phyloP scores from a whole-genome alignment of 2,329 filamentous ascomycete genomes.

The Grosmannia serpens region DNA sequence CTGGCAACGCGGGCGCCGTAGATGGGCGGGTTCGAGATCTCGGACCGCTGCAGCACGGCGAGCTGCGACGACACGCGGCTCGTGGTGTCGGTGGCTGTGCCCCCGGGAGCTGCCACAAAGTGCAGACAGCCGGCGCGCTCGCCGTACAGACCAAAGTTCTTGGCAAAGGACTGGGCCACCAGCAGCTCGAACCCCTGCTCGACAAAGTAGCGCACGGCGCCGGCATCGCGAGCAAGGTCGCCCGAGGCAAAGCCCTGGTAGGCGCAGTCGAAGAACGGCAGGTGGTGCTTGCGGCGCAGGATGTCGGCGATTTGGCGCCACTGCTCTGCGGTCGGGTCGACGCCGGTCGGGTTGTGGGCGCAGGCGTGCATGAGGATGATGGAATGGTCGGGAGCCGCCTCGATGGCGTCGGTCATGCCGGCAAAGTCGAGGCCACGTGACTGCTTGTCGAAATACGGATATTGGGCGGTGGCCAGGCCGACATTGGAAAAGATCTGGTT shows the following conservation, averaged over 20 bases:
- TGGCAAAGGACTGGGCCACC: conserved; percentile 89
- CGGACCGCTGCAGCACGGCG: conserved; percentile 86
- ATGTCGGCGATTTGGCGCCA: conserved; percentile 82
- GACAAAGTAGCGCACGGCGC: conserved; percentile 89
- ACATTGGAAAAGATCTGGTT: conserved; percentile 97
- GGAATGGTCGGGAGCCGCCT: conserved; percentile 62
- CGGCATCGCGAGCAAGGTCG: conserved; percentile 71
- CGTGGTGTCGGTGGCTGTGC: conserved; percentile 50
- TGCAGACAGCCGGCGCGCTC: conserved; percentile 96
- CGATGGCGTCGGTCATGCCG: conserved; percentile 67
- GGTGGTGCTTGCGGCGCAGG: conserved; percentile 68
- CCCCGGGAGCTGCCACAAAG: conserved; percentile 63
- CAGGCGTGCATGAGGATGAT: conserved; percentile 90
- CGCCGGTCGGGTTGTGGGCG: conserved; percentile 95
- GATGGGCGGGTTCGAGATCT: conserved; percentile 93
- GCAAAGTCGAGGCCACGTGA: conserved; percentile 88
- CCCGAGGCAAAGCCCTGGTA: conserved; percentile 98
- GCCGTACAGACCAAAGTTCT: conserved; percentile 96
- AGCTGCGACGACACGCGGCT: conserved; percentile 73
- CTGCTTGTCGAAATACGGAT: conserved; percentile 86
- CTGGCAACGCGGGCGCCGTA: conserved; percentile 87
- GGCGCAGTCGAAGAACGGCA: conserved; percentile 96
- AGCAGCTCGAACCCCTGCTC: conserved; percentile 83
- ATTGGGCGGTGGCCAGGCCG: conserved; percentile 61
- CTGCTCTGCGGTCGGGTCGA: conserved; percentile 87